Conservation (phyloP, 2,329 filamentous ascomycete genomes). For the Penicillium oxalicum region DNA sequence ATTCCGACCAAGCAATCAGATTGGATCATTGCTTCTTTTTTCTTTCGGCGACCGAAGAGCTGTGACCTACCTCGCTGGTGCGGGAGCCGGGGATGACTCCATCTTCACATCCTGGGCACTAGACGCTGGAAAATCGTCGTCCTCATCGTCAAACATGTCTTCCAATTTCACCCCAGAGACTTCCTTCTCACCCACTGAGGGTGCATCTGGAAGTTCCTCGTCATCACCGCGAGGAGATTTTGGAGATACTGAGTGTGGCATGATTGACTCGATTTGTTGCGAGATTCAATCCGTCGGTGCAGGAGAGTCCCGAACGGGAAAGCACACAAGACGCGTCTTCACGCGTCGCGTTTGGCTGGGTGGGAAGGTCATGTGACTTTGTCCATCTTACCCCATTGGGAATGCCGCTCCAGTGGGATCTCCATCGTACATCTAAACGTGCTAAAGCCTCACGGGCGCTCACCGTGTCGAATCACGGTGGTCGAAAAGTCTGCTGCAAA, state of each 20-base stretch:
- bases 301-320: constrained; percentile 16
- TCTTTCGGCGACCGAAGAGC: too few species aligned
- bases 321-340: constrained; percentile 19
- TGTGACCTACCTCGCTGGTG: constrained; percentile 30
- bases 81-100: constrained; percentile 36
- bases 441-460: too few species aligned
- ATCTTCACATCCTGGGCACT: constrained; percentile 45
- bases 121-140: constrained; percentile 51
- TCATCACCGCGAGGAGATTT: constrained; percentile 39
- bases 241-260: constrained; percentile 35
- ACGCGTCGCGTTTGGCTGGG: constrained; percentile 23
- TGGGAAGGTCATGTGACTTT: constrained; percentile 4
- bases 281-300: background rate
- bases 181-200: constrained; percentile 15
- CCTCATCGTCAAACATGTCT: constrained; percentile 56
- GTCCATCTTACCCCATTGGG: constrained; percentile 13
- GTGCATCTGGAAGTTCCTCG: constrained; percentile 41
- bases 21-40: too few species aligned
- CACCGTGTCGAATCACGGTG: too few species aligned
- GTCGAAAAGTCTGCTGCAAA: background rate
- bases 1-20: too few species aligned
- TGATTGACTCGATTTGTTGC: constrained; percentile 12
- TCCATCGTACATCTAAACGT: too few species aligned
- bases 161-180: constrained; percentile 45
- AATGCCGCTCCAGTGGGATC: background rate